Evolutionary conservation across 805 yeast species (phyloP).

Genomic region (Phaffomyces thermotolerans): DNA sequence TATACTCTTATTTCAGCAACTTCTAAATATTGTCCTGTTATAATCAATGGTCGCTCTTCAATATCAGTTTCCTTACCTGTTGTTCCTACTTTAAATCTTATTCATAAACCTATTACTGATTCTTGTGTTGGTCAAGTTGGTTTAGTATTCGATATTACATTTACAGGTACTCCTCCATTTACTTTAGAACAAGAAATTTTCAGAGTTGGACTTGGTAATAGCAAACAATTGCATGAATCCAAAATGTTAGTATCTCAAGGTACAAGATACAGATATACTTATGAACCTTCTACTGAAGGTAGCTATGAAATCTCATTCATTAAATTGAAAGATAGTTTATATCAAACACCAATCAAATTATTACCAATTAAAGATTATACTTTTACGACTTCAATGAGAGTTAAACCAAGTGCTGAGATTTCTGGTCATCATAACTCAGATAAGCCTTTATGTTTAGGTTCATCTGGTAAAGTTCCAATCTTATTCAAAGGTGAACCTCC

Average conservation of each 20-base stretch:
- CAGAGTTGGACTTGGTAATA: conserved; percentile 34
- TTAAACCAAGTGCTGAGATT: conserved; percentile 48
- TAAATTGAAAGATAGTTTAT: conserved; percentile 56
- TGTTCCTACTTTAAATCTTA: conserved; percentile 39
- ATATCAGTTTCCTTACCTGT: conserved; percentile 53
- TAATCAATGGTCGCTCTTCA: conserved; percentile 46
- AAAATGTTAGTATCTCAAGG: conserved; percentile 32
- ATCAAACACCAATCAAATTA: conserved; percentile 35
- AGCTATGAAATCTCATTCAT: conserved; percentile 68
- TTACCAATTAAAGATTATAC: conserved; percentile 36
- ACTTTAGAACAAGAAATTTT: conserved; percentile 55
- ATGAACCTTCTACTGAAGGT: conserved; percentile 78
- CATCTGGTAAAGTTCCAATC: conserved; percentile 42
- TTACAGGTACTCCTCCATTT: conserved; percentile 81
- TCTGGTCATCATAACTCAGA: conserved; percentile 8
- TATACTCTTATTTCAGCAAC: conserved; percentile 49
- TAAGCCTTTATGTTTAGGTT: conserved; percentile 39
- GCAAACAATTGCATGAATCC: conserved; percentile 27
- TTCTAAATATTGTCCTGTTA: conserved; percentile 63
- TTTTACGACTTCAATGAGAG: conserved; percentile 64
- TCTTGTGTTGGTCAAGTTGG: conserved; percentile 93
- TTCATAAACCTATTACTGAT: conserved; percentile 54
- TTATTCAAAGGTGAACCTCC: conserved; percentile 76
- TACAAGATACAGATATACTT: conserved; percentile 50
- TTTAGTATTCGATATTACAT: conserved; percentile 57